Evolutionary conservation across 768 basidiomycete species (phyloP), one percentile per base, ranked within the genome.

Genomic region (Coprinellus aureogranulatus): DNA sequence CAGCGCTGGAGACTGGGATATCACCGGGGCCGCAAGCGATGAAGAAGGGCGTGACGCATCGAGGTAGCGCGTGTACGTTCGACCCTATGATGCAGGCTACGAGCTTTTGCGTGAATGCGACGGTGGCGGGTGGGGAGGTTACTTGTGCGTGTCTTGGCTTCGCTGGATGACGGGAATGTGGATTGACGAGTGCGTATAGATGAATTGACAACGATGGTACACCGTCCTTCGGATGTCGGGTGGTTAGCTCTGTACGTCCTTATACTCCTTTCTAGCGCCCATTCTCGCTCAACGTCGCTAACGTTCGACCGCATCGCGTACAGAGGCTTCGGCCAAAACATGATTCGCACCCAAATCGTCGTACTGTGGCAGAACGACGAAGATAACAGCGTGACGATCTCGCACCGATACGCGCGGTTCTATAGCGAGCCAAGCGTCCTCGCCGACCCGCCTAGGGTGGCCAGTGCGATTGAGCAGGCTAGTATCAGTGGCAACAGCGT

Each of bases 351-450:
- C 0, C 77, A 78, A 41, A 84, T 86, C 78, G 77, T 88, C 57
- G 79, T 88, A 16, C 67, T 79, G 68, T 77, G 77, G 75, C 65
- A 69, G 46, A 75, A 77, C 62, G 64, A 72, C 62, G 64, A 72
- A 2, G 82, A 88, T 62, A 81, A 81, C 2, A 74, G 78, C 4
- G 74, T 77, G 44, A 82, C 84, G 1, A 65, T 89, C 51, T 85
- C 84, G 10, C 87, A 89, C 58, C 75, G 87, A 4, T 73, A 75
- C 62, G 79, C 81, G 0, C 64, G 66, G 12, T 78, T 74, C 2
- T 78, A 83, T 51, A 63, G 67, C 25, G 77, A 81, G 64, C 87
- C 88, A 4, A 64, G 66, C 2, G 70, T 77, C 45, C 75, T 74
- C 18, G 55, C 68, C 8, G 63, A 71, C 41, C 84, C 85, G 11